These are phyloP conservation scores for Beauveria caledonica DNA, from an alignment of 2,329 filamentous ascomycete genomes.

Conservation along the genomic window DNA sequence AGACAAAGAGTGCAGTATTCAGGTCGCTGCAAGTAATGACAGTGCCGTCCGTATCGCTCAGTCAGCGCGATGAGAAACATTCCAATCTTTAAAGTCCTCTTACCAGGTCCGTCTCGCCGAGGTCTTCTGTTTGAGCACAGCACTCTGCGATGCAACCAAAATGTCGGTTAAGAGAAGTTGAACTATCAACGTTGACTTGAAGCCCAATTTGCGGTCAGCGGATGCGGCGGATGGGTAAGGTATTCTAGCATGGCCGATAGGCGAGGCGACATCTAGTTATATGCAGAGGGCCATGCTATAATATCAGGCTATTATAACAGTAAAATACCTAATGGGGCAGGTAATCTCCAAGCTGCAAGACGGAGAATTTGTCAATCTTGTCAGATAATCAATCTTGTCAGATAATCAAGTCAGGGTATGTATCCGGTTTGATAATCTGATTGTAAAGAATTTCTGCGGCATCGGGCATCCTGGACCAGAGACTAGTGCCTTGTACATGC, in stretches of 20 bases:
- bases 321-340: neutral
- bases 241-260: neutral
- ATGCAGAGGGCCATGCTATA: neutral
- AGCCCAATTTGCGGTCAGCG: constrained; percentile 1
- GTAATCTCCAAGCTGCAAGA: neutral
- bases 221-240: neutral
- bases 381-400: neutral
- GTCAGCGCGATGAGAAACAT: constrained; percentile 9
- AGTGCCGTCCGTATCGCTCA: constrained; percentile 6
- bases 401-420: neutral
- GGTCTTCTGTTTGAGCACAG: neutral
- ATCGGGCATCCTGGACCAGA: neutral
- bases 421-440: too few species aligned
- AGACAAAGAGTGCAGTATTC: neutral
- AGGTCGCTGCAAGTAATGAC: constrained; percentile 1
- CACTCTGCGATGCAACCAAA: neutral
- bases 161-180: neutral
- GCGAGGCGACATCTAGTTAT: neutral
- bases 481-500: too few species aligned
- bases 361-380: neutral
- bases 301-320: neutral
- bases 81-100: neutral
- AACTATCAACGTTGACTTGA: neutral
- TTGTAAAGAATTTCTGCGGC: neutral
- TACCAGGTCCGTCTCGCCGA: neutral